phyloP scores from a whole-genome alignment of 2,329 filamentous ascomycete species.

The Ophioceras dolichostomum region DNA sequence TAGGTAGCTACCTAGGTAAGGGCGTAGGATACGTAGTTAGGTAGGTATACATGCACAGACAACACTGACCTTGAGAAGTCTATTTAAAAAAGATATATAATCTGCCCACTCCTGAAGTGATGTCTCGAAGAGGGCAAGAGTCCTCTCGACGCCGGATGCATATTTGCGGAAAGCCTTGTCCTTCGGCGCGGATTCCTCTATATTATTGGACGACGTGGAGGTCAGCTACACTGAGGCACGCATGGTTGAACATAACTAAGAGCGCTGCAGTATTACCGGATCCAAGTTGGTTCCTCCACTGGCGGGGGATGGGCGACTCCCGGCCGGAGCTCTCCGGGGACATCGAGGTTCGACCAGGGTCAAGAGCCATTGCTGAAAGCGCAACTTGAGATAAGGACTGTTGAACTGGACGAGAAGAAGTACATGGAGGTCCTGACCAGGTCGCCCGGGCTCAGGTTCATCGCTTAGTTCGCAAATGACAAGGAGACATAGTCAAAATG shows the following conservation, averaged over 20 bases:
- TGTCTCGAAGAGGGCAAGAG: slow-evolving; percentile 81
- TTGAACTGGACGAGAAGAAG: no score
- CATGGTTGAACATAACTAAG: no score
- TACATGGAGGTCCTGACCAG: slow-evolving; percentile 7
- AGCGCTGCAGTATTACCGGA: no score
- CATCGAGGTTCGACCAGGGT: slow-evolving; percentile 45
- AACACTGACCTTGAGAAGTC: slow-evolving; percentile 63
- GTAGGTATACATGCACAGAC: no score
- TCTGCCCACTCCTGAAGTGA: slow-evolving; percentile 97
- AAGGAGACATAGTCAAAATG: not conserved
- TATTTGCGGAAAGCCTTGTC: slow-evolving; percentile 75
- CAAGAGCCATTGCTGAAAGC: slow-evolving; percentile 45
- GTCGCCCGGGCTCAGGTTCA: slow-evolving; percentile 1
- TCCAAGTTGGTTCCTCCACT: slow-evolving; percentile 66
- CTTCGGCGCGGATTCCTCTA: slow-evolving; percentile 43
- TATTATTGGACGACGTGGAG: no score
- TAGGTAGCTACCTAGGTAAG: not conserved
- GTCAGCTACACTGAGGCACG: no score
- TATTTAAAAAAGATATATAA: slow-evolving; percentile 93
- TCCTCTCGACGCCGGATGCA: slow-evolving; percentile 75
- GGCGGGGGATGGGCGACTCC: slow-evolving; percentile 60
- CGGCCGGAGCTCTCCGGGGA: slow-evolving; percentile 80
- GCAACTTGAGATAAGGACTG: not conserved
- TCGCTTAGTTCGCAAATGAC: slow-evolving; percentile 4
- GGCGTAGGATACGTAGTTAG: no score